Evolutionary conservation across 2,329 filamentous ascomycete species (phyloP).

Genomic region (Proliferodiscus dingleyae): DNA sequence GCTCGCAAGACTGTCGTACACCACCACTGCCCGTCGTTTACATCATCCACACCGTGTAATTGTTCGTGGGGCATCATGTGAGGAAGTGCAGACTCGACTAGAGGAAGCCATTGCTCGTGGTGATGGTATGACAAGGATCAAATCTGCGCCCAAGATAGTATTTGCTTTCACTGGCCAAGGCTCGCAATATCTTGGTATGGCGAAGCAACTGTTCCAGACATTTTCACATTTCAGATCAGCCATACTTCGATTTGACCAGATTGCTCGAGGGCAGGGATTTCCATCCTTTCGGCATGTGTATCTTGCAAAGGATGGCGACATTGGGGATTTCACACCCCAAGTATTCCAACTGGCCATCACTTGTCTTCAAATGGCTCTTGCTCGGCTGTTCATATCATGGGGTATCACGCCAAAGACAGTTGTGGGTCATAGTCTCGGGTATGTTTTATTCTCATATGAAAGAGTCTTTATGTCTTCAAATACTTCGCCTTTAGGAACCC

Average conservation of each 20-base stretch:
- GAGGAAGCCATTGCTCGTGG: background rate
- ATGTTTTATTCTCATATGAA: no score
- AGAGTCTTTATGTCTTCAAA: no score
- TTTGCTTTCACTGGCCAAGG: slow-evolving; percentile 42
- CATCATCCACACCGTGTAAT: slow-evolving; percentile 53
- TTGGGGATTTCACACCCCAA: slow-evolving; percentile 42
- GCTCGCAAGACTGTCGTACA: slow-evolving; percentile 11
- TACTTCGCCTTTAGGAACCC: no score
- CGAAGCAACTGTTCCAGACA: slow-evolving; percentile 7
- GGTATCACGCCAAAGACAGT: slow-evolving; percentile 50
- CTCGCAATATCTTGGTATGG: slow-evolving; percentile 24
- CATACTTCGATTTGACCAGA: slow-evolving; percentile 2
- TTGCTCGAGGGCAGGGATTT: no score
- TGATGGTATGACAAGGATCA: slow-evolving; percentile 41
- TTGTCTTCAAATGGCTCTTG: slow-evolving; percentile 50
- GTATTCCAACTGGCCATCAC: slow-evolving; percentile 47
- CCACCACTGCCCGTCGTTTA: slow-evolving; percentile 40
- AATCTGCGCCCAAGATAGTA: slow-evolving; percentile 32
- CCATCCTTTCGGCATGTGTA: slow-evolving; percentile 31
- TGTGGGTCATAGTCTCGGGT: slow-evolving; percentile 59
- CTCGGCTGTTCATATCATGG: slow-evolving; percentile 49
- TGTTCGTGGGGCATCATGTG: slow-evolving; percentile 37
- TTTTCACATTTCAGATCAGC: slow-evolving; percentile 28
- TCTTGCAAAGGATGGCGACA: slow-evolving; percentile 16
- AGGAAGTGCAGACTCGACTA: slow-evolving; percentile 34